These are phyloP conservation scores for Arthrobotrys entomopaga DNA, from an alignment of 2,329 filamentous ascomycete genomes.

Conservation along the genomic window DNA sequence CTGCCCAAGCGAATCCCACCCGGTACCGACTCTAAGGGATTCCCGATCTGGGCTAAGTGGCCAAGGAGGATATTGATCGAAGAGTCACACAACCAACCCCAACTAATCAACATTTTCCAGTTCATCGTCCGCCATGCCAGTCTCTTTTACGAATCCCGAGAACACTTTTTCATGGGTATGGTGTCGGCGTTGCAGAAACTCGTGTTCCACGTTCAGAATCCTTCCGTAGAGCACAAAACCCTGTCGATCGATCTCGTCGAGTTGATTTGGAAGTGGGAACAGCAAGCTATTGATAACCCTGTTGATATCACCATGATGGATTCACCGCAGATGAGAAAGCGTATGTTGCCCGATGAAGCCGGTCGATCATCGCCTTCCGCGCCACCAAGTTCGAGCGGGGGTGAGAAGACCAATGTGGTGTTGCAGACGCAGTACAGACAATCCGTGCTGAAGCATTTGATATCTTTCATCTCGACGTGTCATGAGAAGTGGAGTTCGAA, in stretches of 20 bases:
- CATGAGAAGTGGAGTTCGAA: conserved; percentile 79
- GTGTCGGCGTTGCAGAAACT: conserved; percentile 84
- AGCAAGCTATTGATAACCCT: conserved; percentile 71
- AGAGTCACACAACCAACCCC: conserved; percentile 92
- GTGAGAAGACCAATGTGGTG: conserved; percentile 44
- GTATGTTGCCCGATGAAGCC: conserved; percentile 70
- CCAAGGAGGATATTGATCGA: conserved; percentile 91
- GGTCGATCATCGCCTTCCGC: conserved; percentile 42
- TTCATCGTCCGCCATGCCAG: conserved; percentile 93
- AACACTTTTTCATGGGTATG: conserved; percentile 88
- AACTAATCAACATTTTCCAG: conserved; percentile 96
- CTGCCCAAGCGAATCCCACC: conserved; percentile 83
- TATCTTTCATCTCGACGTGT: conserved; percentile 91
- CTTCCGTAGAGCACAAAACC: conserved; percentile 90
- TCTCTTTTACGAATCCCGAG: conserved; percentile 92
- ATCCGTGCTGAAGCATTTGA: conserved; percentile 90
- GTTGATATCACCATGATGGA: conserved; percentile 67
- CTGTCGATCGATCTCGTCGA: conserved; percentile 89
- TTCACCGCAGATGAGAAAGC: conserved; percentile 79
- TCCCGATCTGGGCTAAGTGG: conserved; percentile 86
- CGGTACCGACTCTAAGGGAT: conserved; percentile 74
- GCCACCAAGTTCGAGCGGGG: conserved; percentile 46
- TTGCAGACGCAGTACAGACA: conserved; percentile 62
- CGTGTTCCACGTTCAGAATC: conserved; percentile 81
- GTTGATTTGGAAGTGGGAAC: conserved; percentile 92